Base-by-base conservation (phyloP, 2,329 filamentous ascomycete genomes). In the Dothiorella sarmentorum region DNA sequence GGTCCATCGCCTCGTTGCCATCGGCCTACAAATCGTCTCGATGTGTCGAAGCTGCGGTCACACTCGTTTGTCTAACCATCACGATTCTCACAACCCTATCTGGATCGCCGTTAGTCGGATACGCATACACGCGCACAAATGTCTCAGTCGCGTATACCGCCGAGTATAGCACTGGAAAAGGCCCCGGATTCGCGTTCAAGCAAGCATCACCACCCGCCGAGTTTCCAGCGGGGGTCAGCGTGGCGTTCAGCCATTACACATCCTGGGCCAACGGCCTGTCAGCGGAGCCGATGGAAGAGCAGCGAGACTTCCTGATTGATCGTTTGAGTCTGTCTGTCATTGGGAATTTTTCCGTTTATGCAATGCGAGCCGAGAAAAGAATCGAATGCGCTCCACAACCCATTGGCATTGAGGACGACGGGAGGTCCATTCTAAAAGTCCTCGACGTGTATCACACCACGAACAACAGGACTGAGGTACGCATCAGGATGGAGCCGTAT, bases 281-380 rank as follows among this genome's bases (percentile, higher is more conserved):
- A 3, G 15, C n/a, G 6, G 57, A 59, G 17, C 31, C 57, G 10
- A 37, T 59, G 47, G 47, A 47, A 11, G 26, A 31, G 3, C 24
- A 22, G 15, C 33, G 57, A 6, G 45, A 59, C 17, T 59, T 40
- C 45, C 43, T 59, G n/a, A 29, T 56, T 18, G 33, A 56, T 10
- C 47, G 58, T 15, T 15, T n/a, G 7, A 55, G 22, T 7, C 40
- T 60, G 13, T n/a, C 17, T 15, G 13, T 22, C 2, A 15, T 27
- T 13, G 58, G 58, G 3, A 26, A 49, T 7, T 20, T 60, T 7
- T 55, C 58, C 4, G 51, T 42, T 22, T 24, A 37, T 13, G 58
- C 58, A 18, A 51, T 60, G 15, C 37, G n/a, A 31, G 40, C 40
- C 9, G 31, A 60, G 27, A 53, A 60, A 22, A 15, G n/a, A 1